Base-by-base conservation (phyloP, 2,329 filamentous ascomycete genomes). In the Exutisphaerella laricina region DNA sequence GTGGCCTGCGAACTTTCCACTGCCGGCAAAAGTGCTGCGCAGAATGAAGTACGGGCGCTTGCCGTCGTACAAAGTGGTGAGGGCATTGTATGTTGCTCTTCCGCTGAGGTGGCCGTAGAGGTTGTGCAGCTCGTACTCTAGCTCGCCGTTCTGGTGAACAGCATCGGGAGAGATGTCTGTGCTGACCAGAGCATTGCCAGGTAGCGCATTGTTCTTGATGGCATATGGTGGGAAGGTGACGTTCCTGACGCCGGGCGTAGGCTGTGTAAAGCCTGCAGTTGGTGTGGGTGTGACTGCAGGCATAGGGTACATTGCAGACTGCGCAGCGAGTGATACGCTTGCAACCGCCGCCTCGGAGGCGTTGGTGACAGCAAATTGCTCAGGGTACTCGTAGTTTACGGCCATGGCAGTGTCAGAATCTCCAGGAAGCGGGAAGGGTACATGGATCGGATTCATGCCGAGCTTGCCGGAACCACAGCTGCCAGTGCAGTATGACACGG, bases 111-210 rank as follows among this genome's bases (percentile, higher is more conserved):
- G 47, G 13, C 57, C 58, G 42, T 54, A 59, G 7, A 60, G 41
- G 36, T 60, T 61, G 46, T 61, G 58, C 26, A 59, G 45, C 20
- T 56, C 52, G 35, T 59, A 58, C 45, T 59, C 56, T 4, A 47
- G 54, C 6, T 43, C 28, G 9, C 45, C 48, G 25, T 60, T 54
- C 12, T 48, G 50, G 48, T 60, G 55, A 3, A 54, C 54, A 4
- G 58, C 58, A 41, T 59, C 50, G 4, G 56, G 56, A 12, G 50
- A 43, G n/a, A 59, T 47, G 28, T 45, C 50, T 18, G 45, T 38
- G 38, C 51, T 58, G 14, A 50, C 32, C 6, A 60, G 45, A 12
- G 55, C 45, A 38, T 58, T 56, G n/a, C 56, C 55, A 18, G 43
- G 45, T 13, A 53, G 46, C 14, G 54, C 45, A 28, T 54, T 48